Percentiles rank a stretch among this genome's conserved stretches.
Evolutionary conservation across 441 rosid genomes (phyloP).

Genomic region (Oxalis stricta): DNA sequence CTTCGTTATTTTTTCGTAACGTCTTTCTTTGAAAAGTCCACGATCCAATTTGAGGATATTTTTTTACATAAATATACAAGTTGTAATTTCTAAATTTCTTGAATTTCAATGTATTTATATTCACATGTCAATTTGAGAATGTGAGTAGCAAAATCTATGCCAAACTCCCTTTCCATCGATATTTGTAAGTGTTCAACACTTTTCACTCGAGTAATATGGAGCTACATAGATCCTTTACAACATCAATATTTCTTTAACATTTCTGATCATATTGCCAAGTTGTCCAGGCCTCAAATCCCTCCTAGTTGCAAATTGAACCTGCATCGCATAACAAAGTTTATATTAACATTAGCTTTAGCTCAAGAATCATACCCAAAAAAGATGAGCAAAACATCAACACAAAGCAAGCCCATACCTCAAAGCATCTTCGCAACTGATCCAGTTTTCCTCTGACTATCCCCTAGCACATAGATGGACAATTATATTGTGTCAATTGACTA

Average conservation of each 20-base stretch:
- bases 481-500: background rate
- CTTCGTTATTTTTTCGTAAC: no score
- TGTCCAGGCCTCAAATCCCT: constrained; percentile 94
- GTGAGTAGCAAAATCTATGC: no score
- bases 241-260: background rate
- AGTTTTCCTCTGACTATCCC: constrained; percentile 97
- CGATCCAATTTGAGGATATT: no score
- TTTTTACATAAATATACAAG: no score
- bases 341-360: background rate
- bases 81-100: no score
- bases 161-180: no score
- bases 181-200: no score
- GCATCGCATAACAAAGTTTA: constrained; percentile 9
- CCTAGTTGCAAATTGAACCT: constrained; percentile 96
- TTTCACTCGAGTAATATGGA: no score
- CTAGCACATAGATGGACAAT: constrained; percentile 24
- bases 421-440: constrained; percentile 90
- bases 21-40: no score
- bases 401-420: constrained; percentile 51
- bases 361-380: background rate
- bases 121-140: no score
- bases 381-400: background rate
- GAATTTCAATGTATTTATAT: no score
- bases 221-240: no score
- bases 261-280: constrained; percentile 56